Conservation (phyloP, 345 rosid genomes). For the Gossypium longicalyx region DNA sequence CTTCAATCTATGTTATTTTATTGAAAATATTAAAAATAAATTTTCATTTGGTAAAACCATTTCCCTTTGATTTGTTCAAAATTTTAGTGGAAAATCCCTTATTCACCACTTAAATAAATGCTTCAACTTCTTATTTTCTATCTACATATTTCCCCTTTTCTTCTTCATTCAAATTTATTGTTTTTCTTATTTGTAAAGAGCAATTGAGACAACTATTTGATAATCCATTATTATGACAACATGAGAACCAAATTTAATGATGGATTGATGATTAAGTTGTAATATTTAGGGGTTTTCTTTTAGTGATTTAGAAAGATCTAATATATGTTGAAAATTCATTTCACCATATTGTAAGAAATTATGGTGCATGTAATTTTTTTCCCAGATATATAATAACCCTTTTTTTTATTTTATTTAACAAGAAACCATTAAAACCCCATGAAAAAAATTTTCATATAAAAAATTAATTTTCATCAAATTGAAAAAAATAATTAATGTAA, state of each 20-base stretch:
- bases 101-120: background rate
- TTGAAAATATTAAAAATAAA: background rate
- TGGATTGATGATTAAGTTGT: background rate
- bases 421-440: no score
- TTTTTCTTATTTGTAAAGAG: background rate
- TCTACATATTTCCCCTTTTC: no score
- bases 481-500: no score
- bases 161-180: background rate
- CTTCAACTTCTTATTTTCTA: no score
- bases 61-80: background rate
- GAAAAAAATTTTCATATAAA: no score
- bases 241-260: background rate
- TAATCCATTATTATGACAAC: background rate
- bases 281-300: background rate
- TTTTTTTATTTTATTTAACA: no score
- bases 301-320: no score
- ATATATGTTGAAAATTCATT: no score
- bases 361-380: no score
- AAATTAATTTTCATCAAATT: no score
- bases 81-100: background rate
- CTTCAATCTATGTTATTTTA: background rate
- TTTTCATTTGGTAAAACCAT: background rate
- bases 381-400: no score
- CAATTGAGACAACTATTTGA: background rate
- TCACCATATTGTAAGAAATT: no score